Percentiles rank a stretch among this genome's conserved stretches.
Conservation (phyloP, 2,329 filamentous ascomycete genomes). For the Berkeleyomyces basicola region DNA sequence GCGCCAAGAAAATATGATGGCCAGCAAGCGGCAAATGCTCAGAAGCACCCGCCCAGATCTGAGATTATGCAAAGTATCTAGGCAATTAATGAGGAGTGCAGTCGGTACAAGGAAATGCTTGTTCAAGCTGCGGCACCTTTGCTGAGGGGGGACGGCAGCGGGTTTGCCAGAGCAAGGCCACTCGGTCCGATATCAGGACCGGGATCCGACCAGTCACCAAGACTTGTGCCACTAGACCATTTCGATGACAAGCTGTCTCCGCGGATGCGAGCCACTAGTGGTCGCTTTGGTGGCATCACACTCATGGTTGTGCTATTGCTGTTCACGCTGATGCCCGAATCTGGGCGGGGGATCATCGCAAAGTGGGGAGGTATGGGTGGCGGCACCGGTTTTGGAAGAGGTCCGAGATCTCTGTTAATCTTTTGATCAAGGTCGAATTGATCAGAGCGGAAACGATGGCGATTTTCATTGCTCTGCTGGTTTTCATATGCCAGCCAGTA, state of each 20-base stretch:
- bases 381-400: slow-evolving; percentile 16
- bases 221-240: slow-evolving; percentile 34
- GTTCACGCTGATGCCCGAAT: slow-evolving; percentile 17
- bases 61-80: background rate
- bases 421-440: slow-evolving; percentile 43
- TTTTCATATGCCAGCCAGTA: slow-evolving; percentile 27
- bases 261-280: slow-evolving; percentile 22
- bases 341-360: slow-evolving; percentile 16
- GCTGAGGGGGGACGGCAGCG: background rate
- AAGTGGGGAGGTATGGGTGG: slow-evolving; percentile 16
- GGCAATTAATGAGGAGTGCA: background rate
- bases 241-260: slow-evolving; percentile 22
- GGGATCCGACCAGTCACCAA: slow-evolving; percentile 33
- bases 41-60: background rate
- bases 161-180: slow-evolving; percentile 9
- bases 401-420: background rate
- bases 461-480: slow-evolving; percentile 26
- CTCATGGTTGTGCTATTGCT: slow-evolving; percentile 26
- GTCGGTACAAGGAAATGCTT: background rate
- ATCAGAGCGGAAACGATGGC: slow-evolving; percentile 44
- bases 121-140: background rate
- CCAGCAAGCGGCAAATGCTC: background rate
- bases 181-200: slow-evolving; percentile 35
- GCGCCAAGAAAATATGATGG: too few relatives aligned
- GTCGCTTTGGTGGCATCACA: slow-evolving; percentile 17